Base-by-base conservation (phyloP, 2,329 filamentous ascomycete genomes). In the Penicillium nordicum region DNA sequence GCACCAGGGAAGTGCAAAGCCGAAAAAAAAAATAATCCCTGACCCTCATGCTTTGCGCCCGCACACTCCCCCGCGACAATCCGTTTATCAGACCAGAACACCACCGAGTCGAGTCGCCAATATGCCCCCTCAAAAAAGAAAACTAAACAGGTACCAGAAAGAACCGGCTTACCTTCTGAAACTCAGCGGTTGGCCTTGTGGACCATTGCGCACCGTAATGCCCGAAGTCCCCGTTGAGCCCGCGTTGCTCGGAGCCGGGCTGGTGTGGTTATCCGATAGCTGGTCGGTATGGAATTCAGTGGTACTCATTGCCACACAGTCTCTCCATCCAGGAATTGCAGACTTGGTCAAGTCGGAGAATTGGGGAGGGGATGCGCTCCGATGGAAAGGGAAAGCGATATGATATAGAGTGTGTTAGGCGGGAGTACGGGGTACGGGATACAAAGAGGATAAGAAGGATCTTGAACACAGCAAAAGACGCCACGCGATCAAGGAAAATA, bases 121-220 rank as follows among this genome's bases (percentile, higher is more conserved):
- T 14, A 18, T 48, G 21, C 3, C 11, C 5, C 11, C 21, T 2
- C 21, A 2, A 3, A 25, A 32, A 38, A 6, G 32, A 54, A 45
- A 25, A 46, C 23, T 6, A 11, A 27, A 43, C 9, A 27, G 16
- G 16, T 37, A 38, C 9, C n/a, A 53, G 16, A 50, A 36, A 56
- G 47, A 43, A 53, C 12, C 23, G 11, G 71, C 78, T 69, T 72
- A 85, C 83, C 83, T 82, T 78, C 83, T 76, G 67, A 86, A 86
- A 72, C 82, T 85, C 59, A 82, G 76, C 29, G 58, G 46, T 64
- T 84, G 80, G 55, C 77, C 75, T 55, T 63, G 69, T 53, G 66
- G 52, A 21, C 67, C 69, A 50, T 63, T 65, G 60, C 67, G 69
- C 61, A 69, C 71, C 12, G 67, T 69, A 57, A 70, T 69, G 45